Percentiles rank a stretch among this genome's conserved stretches.
Conservation (phyloP, 1,284 basidiomycete species). For the Boletus semigastroideus region DNA sequence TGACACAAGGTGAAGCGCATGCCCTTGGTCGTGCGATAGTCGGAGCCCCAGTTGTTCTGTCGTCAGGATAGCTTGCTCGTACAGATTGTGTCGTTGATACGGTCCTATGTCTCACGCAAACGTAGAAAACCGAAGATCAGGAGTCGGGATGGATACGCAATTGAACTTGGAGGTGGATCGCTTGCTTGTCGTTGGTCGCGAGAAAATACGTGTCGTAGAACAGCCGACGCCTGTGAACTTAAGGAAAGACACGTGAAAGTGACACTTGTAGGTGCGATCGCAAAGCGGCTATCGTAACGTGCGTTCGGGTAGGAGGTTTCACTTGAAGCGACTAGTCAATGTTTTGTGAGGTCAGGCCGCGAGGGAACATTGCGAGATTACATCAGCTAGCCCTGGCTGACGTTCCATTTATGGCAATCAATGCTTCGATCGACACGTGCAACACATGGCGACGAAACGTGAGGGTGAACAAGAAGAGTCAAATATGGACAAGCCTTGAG, state of each 20-base stretch:
- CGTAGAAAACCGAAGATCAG: neutral
- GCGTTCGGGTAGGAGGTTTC: too few relatives aligned
- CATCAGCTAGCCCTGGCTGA: neutral
- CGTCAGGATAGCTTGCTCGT: neutral
- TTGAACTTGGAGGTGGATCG: too few relatives aligned
- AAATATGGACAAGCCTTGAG: slow-evolving; percentile 1
- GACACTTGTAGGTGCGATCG: too few relatives aligned
- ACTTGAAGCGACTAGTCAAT: too few relatives aligned
- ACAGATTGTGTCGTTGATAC: neutral
- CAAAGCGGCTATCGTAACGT: too few relatives aligned
- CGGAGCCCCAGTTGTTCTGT: neutral
- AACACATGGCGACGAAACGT: slow-evolving; percentile 5
- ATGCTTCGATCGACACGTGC: slow-evolving; percentile 20
- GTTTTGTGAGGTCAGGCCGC: too few relatives aligned
- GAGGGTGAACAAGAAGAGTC: neutral
- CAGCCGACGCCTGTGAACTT: too few relatives aligned
- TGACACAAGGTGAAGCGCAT: neutral
- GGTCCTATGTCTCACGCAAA: neutral
- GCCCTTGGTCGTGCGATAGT: slow-evolving; percentile 4
- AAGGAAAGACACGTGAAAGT: too few relatives aligned
- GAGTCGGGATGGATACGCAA: too few relatives aligned
- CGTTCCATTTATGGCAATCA: neutral
- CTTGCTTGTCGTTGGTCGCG: too few relatives aligned
- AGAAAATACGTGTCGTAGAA: too few relatives aligned
- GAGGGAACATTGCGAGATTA: slow-evolving; percentile 5